Evolutionary conservation across 2,329 filamentous ascomycete species (phyloP).

Genomic region (Botrytis pseudocinerea): DNA sequence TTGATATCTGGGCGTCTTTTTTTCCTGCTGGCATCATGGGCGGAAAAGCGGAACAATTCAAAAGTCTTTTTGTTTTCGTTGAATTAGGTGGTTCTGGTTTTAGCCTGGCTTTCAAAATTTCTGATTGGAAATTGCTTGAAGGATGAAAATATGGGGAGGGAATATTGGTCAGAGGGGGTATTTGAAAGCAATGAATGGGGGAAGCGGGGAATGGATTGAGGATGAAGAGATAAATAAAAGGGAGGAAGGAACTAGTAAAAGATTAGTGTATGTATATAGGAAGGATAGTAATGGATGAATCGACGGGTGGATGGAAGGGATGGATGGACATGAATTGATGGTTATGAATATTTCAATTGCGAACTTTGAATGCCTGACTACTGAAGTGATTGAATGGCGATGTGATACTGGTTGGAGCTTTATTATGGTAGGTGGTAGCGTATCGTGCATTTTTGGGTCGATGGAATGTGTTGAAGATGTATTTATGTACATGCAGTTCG

Average conservation of each 20-base stretch:
- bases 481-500: neutral
- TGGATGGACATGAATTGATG: conserved; percentile 5
- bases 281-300: conserved; percentile 15
- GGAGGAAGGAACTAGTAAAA: neutral
- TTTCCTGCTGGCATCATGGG: conserved; percentile 13
- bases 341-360: conserved; percentile 8
- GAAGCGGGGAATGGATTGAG: neutral
- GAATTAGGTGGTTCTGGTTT: conserved; percentile 6
- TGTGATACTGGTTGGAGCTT: neutral
- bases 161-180: neutral
- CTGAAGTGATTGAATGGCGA: neutral
- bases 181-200: neutral
- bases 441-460: neutral
- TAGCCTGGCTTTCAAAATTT: conserved; percentile 13
- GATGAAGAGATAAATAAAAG: neutral
- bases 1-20: conserved; percentile 16
- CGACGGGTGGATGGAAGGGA: neutral
- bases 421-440: neutral
- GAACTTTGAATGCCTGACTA: neutral
- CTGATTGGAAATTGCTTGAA: conserved; percentile 9
- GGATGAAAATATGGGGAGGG: neutral
- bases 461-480: neutral
- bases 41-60: neutral
- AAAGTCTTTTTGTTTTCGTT: conserved; percentile 12
- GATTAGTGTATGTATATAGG: conserved; percentile 7